Conservation (phyloP, 108 stramenopile genomes). For the Cyclotella baltica region DNA sequence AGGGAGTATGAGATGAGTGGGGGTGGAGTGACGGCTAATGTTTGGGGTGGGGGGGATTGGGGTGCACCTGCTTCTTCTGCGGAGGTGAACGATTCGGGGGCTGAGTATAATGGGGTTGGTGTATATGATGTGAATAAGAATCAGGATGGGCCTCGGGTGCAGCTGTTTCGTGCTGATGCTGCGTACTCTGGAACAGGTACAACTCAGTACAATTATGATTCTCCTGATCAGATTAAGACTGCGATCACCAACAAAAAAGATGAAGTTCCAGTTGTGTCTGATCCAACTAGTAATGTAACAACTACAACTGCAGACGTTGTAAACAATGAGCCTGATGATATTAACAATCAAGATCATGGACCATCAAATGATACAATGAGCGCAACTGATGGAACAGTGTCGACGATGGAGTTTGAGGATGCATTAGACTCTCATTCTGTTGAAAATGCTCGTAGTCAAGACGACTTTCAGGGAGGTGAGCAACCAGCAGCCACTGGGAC, state of each 20-base stretch:
- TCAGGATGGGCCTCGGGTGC: background rate
- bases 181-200: background rate
- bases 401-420: slow-evolving; percentile 32
- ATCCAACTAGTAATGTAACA: background rate
- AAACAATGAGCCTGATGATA: background rate
- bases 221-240: too few species aligned
- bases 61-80: background rate
- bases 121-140: background rate
- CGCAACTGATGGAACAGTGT: slow-evolving; percentile 15
- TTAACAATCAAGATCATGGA: background rate
- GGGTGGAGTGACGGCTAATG: background rate
- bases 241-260: too few species aligned
- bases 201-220: background rate
- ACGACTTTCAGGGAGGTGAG: background rate
- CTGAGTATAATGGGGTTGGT: background rate
- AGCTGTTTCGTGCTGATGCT: background rate
- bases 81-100: too few species aligned
- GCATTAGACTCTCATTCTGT: slow-evolving; percentile 33
- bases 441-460: background rate
- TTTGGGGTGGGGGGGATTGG: background rate
- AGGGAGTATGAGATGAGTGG: slow-evolving; percentile 27
- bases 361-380: slow-evolving; percentile 17
- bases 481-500: background rate
- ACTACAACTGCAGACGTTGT: background rate
- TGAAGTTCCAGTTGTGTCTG: background rate